phyloP scores from a whole-genome alignment of 202 grass and related monocot genomes.

The Schoenoplectus tabernaemontani region DNA sequence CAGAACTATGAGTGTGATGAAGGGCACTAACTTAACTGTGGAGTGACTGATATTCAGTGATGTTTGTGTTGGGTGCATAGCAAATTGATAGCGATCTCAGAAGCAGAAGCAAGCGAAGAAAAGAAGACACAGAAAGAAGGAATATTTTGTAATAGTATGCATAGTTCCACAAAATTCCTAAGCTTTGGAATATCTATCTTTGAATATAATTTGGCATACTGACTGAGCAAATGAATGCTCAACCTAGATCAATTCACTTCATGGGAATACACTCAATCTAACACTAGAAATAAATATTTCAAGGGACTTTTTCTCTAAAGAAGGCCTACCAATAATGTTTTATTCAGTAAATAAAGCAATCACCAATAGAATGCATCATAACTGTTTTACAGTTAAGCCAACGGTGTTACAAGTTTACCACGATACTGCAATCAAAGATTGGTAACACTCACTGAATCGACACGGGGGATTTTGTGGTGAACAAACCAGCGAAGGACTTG shows the following conservation, averaged over 20 bases:
- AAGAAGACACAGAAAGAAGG: too few relatives aligned
- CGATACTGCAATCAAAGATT: neutral
- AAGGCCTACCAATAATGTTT: neutral
- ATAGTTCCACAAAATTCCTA: neutral
- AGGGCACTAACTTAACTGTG: neutral
- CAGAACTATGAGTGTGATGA: neutral
- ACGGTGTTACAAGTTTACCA: neutral
- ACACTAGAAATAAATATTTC: neutral
- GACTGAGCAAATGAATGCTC: neutral
- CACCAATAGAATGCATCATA: neutral
- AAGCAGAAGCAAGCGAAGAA: neutral
- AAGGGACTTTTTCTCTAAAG: neutral
- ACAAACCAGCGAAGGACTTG: conserved; percentile 97
- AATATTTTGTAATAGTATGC: too few relatives aligned
- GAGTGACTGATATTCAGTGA: neutral
- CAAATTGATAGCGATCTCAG: neutral
- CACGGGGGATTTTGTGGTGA: conserved; percentile 71
- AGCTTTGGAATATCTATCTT: neutral
- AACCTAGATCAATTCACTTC: neutral
- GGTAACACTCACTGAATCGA: conserved; percentile 73
- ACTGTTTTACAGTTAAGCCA: neutral
- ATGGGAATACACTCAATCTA: neutral
- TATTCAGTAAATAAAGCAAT: neutral
- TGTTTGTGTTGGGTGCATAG: neutral
- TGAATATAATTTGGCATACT: neutral